A percentile compares a stretch with the other conserved stretches of the same genome.
phyloP scores from a whole-genome alignment of 1,284 basidiomycete genomes.

The Cutaneotrichosporon cutaneum region DNA sequence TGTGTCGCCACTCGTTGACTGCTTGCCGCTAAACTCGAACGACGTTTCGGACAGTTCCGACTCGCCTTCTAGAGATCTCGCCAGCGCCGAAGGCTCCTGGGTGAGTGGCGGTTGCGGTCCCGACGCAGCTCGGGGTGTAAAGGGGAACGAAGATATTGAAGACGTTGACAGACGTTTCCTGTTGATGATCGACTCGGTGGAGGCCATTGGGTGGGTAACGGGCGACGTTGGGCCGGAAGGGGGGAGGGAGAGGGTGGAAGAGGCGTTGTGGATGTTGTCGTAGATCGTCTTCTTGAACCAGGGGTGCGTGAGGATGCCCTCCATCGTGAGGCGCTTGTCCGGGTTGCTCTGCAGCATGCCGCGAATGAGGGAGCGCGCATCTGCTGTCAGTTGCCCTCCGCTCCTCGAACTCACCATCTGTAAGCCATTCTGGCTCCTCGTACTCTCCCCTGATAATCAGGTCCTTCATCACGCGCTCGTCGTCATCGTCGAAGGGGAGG shows the following conservation, averaged over 20 bases:
- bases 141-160: conserved; percentile 22
- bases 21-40: conserved; percentile 37
- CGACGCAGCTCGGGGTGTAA: conserved; percentile 38
- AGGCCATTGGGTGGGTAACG: conserved; percentile 5
- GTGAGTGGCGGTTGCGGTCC: conserved; percentile 14
- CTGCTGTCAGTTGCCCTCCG: conserved; percentile 54
- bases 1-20: conserved; percentile 39
- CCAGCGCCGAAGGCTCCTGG: background rate
- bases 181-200: conserved; percentile 1
- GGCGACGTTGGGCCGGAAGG: conserved; percentile 24
- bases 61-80: conserved; percentile 21
- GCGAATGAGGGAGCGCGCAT: conserved; percentile 75
- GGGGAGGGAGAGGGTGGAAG: conserved; percentile 23
- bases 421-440: conserved; percentile 88
- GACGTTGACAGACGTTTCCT: conserved; percentile 13
- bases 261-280: conserved; percentile 42
- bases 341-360: conserved; percentile 80
- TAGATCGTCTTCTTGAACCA: conserved; percentile 73
- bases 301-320: conserved; percentile 79
- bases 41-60: conserved; percentile 43
- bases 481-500: conserved; percentile 95
- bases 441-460: conserved; percentile 85
- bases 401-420: conserved; percentile 61
- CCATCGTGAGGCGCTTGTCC: conserved; percentile 70
- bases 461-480: conserved; percentile 82